Evolutionary conservation across 805 yeast species (phyloP).

Genomic region (Saturnispora sanitii): DNA sequence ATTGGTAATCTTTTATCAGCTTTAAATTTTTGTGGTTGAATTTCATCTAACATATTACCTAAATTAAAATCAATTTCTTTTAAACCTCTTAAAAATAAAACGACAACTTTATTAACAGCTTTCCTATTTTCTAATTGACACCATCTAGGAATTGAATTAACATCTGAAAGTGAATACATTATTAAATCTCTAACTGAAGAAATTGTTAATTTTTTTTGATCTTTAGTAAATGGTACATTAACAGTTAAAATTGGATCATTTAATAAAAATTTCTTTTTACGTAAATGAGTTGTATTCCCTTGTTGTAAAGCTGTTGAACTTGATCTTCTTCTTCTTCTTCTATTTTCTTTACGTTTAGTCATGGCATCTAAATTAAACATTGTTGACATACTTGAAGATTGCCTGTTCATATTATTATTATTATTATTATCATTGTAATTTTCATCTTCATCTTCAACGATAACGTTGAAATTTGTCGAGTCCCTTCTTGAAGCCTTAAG

Average conservation of each 20-base stretch:
- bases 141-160: conserved; percentile 38
- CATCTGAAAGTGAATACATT: conserved; percentile 32
- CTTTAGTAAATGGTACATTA: conserved; percentile 9
- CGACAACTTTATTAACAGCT: conserved; percentile 43
- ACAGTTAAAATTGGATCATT: conserved; percentile 12
- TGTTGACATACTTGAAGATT: conserved; percentile 4
- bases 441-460: conserved; percentile 21
- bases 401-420: background rate
- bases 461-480: background rate
- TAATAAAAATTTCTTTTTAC: conserved; percentile 27
- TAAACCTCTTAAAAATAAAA: conserved; percentile 60
- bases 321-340: conserved; percentile 31
- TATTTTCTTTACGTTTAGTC: conserved; percentile 17
- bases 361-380: conserved; percentile 1
- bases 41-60: conserved; percentile 9
- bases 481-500: conserved; percentile 4
- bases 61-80: conserved; percentile 35
- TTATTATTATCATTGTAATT: background rate
- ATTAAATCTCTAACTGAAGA: conserved; percentile 39
- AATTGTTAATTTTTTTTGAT: conserved; percentile 24
- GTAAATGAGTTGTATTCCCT: conserved; percentile 17
- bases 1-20: conserved; percentile 21
- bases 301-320: conserved; percentile 22
- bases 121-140: conserved; percentile 37
- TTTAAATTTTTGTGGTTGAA: conserved; percentile 11